Conservation (phyloP, 192 early-diverging fungal species). For the Gaertneriomyces sp. region DNA sequence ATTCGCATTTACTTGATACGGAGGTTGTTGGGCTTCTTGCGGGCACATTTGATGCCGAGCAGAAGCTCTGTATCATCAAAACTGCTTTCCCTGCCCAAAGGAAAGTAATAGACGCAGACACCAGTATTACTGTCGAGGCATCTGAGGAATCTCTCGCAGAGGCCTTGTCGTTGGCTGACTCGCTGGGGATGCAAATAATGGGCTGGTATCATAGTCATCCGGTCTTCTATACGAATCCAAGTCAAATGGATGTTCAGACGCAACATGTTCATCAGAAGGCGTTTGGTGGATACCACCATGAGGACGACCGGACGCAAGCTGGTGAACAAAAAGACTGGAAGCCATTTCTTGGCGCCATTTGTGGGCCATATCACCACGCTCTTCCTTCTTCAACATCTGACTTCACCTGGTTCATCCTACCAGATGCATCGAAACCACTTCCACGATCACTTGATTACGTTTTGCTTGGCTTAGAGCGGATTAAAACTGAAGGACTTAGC, state of each 20-base stretch:
- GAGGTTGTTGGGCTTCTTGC: slow-evolving; percentile 90
- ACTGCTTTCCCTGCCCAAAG: slow-evolving; percentile 18
- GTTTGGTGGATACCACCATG: slow-evolving; percentile 47
- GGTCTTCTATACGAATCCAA: slow-evolving; percentile 81
- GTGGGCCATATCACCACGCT: slow-evolving; percentile 78
- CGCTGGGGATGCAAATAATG: slow-evolving; percentile 70
- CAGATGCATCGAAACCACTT: not conserved
- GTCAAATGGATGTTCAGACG: slow-evolving; percentile 84
- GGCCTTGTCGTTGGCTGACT: slow-evolving; percentile 68
- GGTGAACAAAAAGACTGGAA: not conserved
- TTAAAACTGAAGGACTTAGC: slow-evolving; percentile 2
- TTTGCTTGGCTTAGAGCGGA: not conserved
- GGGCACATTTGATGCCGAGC: slow-evolving; percentile 63
- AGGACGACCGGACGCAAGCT: not conserved
- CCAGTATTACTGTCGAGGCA: slow-evolving; percentile 79
- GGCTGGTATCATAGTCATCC: slow-evolving; percentile 97
- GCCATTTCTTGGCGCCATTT: slow-evolving; percentile 1
- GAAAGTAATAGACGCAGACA: slow-evolving; percentile 41
- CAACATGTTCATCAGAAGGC: slow-evolving; percentile 80
- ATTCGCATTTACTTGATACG: slow-evolving; percentile 82
- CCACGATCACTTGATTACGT: not conserved
- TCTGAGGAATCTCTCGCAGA: slow-evolving; percentile 76
- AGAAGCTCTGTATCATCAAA: slow-evolving; percentile 22
- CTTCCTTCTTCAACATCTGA: slow-evolving; percentile 71
- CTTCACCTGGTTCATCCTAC: slow-evolving; percentile 85